Percentiles rank a stretch among this genome's conserved stretches.
phyloP scores from a whole-genome alignment of 208 protist species.

The Crithidia sp. region DNA sequence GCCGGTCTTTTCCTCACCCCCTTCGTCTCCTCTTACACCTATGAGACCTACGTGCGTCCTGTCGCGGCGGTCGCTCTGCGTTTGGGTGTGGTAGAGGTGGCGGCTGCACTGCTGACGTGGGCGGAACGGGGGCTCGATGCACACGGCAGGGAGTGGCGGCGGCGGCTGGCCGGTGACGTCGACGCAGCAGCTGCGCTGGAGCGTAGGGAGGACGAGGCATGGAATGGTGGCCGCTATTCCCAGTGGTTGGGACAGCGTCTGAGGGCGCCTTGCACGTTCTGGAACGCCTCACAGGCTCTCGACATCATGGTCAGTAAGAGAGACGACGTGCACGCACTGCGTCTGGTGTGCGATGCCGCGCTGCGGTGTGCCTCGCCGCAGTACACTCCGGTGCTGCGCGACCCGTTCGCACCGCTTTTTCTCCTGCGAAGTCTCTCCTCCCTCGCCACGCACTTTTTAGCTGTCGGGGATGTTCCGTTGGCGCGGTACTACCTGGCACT shows the following conservation, averaged over 20 bases:
- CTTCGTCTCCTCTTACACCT: slow-evolving; percentile 2
- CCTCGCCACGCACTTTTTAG: slow-evolving; percentile 34
- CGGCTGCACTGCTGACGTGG: slow-evolving; percentile 34
- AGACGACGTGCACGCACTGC: slow-evolving; percentile 24
- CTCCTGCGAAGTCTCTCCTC: slow-evolving; percentile 34
- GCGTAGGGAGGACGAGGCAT: no score
- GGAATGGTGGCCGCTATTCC: slow-evolving; percentile 2
- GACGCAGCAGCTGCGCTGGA: no score
- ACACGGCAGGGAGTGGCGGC: slow-evolving; percentile 22
- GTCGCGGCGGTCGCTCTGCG: slow-evolving; percentile 24
- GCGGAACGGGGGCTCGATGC: slow-evolving; percentile 13
- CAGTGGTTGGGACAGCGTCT: slow-evolving; percentile 11
- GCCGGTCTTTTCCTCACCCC: background rate
- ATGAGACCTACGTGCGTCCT: slow-evolving; percentile 14
- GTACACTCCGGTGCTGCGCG: slow-evolving; percentile 35
- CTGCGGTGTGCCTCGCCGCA: slow-evolving; percentile 33
- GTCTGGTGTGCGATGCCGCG: slow-evolving; percentile 39
- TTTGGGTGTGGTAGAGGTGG: slow-evolving; percentile 19
- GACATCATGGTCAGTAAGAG: slow-evolving; percentile 23
- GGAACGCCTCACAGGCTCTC: slow-evolving; percentile 22
- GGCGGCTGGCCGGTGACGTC: background rate
- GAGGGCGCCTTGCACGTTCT: background rate
- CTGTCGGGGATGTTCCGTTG: slow-evolving; percentile 55
- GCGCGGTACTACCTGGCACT: slow-evolving; percentile 58
- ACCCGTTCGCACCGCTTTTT: slow-evolving; percentile 47